phyloP scores from a whole-genome alignment of 495 filamentous ascomycete species.

The Hypoxylon subgilvum region DNA sequence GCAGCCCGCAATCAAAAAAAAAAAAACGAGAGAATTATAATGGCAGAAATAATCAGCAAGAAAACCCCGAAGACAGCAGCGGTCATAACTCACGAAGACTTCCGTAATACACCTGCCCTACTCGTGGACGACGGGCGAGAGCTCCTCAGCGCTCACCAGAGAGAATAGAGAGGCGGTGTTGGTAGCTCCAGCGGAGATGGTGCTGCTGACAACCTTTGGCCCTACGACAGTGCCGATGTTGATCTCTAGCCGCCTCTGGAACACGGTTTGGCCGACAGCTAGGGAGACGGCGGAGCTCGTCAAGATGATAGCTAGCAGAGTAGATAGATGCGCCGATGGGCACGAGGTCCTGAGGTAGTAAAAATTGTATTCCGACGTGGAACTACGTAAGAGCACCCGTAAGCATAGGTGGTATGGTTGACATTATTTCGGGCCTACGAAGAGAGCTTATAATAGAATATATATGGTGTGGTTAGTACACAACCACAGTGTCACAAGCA shows the following conservation, averaged over 20 bases:
- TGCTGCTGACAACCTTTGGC: neutral
- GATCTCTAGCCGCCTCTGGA: slow-evolving; percentile 8
- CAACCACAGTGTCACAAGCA: no score
- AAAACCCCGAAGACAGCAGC: no score
- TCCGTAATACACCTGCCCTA: slow-evolving; percentile 1
- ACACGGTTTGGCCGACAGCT: slow-evolving; percentile 19
- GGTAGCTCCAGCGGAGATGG: neutral
- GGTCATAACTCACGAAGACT: slow-evolving; percentile 8
- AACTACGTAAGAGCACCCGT: no score
- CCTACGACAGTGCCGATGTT: slow-evolving; percentile 1
- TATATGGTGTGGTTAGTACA: no score
- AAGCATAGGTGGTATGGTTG: no score
- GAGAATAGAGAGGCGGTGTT: neutral
- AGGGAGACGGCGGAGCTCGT: slow-evolving; percentile 25
- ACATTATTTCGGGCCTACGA: no score
- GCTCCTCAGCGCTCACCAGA: neutral
- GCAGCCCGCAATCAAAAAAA: no score
- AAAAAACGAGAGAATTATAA: no score
- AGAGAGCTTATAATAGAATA: no score
- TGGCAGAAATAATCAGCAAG: no score
- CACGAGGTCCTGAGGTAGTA: slow-evolving; percentile 32
- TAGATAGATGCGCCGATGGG: slow-evolving; percentile 25
- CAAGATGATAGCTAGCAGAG: slow-evolving; percentile 15
- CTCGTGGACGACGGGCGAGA: neutral
- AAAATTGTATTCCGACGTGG: slow-evolving; percentile 32